Base-by-base conservation (phyloP, 2,329 filamentous ascomycete genomes). In the Nemania sp. region DNA sequence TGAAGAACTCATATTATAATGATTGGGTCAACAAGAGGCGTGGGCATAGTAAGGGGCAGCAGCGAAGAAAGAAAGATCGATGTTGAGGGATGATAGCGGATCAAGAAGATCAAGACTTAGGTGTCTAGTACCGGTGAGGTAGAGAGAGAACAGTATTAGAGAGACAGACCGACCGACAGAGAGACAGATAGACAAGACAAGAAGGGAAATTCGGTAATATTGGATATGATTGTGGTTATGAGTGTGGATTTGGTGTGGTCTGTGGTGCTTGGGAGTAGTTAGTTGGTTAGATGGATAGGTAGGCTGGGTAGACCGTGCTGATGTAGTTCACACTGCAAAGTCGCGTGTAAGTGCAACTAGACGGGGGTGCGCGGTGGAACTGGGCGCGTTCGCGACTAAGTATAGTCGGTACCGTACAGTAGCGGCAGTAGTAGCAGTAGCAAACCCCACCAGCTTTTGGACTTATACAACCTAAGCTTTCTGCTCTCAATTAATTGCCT, bases 1-100 rank as follows among this genome's bases (percentile, higher is more conserved):
- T 54, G 76, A 74, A 20, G 75, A 74, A 49, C 64, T 74, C 75
- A 78, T 78, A 58, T 62, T 76, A 60, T 41, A 56, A 58, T 55
- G 62, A 52, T 61, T 64, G 62, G 64, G 56, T 55, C 47, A 66
- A 64, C 65, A 68, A 73, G 55, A 72, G 65, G 65, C 20, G 49
- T 13, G 24, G 13, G 49, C 74, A 77, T 75, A 73, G 61, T 71
- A 76, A 10, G 68, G 64, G 73, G 67, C 62, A 74, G 60, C 64
- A 73, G 67, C n/a, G n/a, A n/a, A n/a, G n/a, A n/a, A n/a, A n/a
- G n/a, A n/a, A 70, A 58, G 38, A 41, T 41, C 10, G 13, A 35
- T 43, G 26, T 10, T 11, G 52, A 35, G 49, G 5, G 38, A 22
- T n/a, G 24, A 35, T 43, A n/a, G n/a, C n/a, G 7, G 32, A 47